phyloP scores from a whole-genome alignment of 129 eudicot species.

The Apium graveolens region DNA sequence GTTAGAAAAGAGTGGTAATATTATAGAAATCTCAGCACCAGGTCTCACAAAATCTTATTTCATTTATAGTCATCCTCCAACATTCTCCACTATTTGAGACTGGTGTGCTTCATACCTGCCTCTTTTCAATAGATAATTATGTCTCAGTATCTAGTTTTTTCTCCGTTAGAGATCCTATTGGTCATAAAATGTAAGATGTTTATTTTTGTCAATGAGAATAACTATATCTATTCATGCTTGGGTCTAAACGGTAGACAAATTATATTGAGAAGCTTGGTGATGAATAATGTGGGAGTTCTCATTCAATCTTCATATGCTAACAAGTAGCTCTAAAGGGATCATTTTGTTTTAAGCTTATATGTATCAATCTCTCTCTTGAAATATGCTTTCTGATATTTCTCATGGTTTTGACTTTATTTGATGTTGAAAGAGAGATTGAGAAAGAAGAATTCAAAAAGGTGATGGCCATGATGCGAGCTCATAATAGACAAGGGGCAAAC shows the following conservation, averaged over 20 bases:
- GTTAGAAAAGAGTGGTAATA: not conserved
- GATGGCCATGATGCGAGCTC: conserved; percentile 78
- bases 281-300: not conserved
- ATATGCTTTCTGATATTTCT: not conserved
- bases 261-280: not conserved
- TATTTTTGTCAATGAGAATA: not conserved
- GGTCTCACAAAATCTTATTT: not conserved
- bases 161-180: not conserved
- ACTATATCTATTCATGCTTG: no score
- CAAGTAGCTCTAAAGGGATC: not conserved
- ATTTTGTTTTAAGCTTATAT: not conserved
- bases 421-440: conserved; percentile 50
- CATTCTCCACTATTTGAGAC: not conserved
- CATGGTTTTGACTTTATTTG: not conserved
- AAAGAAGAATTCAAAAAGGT: conserved; percentile 80
- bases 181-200: not conserved
- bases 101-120: not conserved
- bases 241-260: not conserved
- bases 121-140: not conserved
- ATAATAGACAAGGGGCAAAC: conserved; percentile 75
- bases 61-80: not conserved
- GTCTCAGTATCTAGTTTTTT: not conserved
- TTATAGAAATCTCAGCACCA: not conserved
- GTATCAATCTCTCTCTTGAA: not conserved
- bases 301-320: not conserved